phyloP scores from a whole-genome alignment of 1,284 basidiomycete genomes.

The Cutaneotrichosporon mucoides region DNA sequence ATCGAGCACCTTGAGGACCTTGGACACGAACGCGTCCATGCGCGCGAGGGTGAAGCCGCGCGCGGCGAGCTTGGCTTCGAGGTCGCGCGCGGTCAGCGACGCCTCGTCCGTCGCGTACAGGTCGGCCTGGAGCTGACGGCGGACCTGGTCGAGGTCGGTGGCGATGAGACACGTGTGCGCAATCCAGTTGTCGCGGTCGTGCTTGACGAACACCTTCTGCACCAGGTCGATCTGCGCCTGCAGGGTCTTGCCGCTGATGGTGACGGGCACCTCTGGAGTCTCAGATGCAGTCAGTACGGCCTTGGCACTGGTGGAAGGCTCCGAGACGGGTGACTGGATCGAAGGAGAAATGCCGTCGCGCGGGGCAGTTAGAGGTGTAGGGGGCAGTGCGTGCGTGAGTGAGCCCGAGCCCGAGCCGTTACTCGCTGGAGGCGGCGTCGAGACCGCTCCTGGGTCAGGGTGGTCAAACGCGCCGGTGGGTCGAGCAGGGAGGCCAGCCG shows the following conservation, averaged over 20 bases:
- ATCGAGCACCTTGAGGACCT: slow-evolving; percentile 45
- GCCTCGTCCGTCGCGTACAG: slow-evolving; percentile 42
- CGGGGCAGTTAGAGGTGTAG: slow-evolving; percentile 28
- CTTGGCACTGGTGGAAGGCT: no score
- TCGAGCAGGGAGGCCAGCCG: not conserved
- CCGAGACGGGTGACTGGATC: no score
- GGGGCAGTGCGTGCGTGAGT: no score
- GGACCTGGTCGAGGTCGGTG: slow-evolving; percentile 37
- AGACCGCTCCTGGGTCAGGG: not conserved
- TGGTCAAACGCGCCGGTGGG: not conserved
- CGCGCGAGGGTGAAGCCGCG: slow-evolving; percentile 31
- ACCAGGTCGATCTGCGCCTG: slow-evolving; percentile 33
- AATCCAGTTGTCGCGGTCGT: slow-evolving; percentile 42
- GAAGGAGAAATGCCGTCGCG: slow-evolving; percentile 31
- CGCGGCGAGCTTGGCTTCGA: slow-evolving; percentile 25
- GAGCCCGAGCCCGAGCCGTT: not conserved
- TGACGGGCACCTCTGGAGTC: slow-evolving; percentile 17
- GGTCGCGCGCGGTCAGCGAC: slow-evolving; percentile 29
- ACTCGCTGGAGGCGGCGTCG: slow-evolving; percentile 3
- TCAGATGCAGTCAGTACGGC: slow-evolving; percentile 3
- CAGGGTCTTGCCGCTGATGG: slow-evolving; percentile 32
- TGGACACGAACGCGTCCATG: slow-evolving; percentile 40
- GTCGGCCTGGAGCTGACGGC: slow-evolving; percentile 37
- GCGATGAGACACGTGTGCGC: slow-evolving; percentile 45
- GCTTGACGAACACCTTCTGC: slow-evolving; percentile 32